Conservation (phyloP, 208 protist genomes). For the Herpetomonas muscarum region DNA sequence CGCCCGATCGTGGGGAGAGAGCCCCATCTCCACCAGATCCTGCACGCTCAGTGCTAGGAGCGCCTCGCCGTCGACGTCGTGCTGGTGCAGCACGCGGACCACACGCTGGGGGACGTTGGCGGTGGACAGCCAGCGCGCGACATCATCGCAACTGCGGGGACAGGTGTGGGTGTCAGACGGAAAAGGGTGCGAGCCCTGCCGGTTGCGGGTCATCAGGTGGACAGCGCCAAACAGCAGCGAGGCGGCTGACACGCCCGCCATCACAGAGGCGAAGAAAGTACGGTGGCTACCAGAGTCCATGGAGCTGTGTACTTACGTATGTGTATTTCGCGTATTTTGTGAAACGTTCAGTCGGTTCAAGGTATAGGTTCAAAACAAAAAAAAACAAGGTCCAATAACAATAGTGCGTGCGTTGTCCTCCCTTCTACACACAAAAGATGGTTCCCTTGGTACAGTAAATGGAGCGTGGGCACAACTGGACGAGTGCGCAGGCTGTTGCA, state of each 20-base stretch:
- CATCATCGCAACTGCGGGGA: constrained; percentile 16
- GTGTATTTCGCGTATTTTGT: not conserved
- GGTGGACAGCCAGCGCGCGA: constrained; percentile 42
- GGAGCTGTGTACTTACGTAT: not conserved
- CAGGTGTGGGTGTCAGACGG: not conserved
- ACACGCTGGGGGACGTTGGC: constrained; percentile 28
- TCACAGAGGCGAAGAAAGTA: not conserved
- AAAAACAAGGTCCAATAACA: no score
- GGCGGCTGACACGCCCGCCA: constrained; percentile 12
- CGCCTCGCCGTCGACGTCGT: constrained; percentile 35
- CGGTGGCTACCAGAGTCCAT: constrained; percentile 6
- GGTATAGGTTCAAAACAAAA: no score
- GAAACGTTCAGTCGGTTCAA: no score
- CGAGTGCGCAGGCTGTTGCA: no score
- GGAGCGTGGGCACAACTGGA: no score
- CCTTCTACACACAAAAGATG: no score
- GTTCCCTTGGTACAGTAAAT: no score
- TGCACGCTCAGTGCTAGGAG: constrained; percentile 30
- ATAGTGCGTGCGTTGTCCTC: no score
- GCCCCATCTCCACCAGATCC: constrained; percentile 37
- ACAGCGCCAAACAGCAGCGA: constrained; percentile 6
- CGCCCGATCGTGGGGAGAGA: constrained; percentile 36
- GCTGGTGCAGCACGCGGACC: constrained; percentile 15
- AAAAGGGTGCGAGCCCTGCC: not conserved
- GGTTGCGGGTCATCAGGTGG: not conserved